These are phyloP conservation scores for Alternaria gaisen DNA, from an alignment of 2,329 filamentous ascomycete genomes.

Conservation along the genomic window DNA sequence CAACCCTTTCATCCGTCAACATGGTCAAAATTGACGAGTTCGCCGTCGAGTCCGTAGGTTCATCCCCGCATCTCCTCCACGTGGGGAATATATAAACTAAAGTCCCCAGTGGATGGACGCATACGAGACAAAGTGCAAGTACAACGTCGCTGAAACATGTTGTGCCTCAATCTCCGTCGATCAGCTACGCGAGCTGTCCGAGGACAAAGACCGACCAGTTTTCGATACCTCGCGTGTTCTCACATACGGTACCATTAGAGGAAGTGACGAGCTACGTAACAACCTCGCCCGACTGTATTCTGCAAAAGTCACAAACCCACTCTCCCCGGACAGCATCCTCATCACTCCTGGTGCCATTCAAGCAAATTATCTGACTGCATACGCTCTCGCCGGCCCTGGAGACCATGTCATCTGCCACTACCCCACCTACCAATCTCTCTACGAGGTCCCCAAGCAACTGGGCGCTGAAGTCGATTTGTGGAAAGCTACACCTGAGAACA, in stretches of 20 bases:
- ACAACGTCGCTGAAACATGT: slow-evolving; percentile 83
- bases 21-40: slow-evolving; percentile 71
- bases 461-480: slow-evolving; percentile 82
- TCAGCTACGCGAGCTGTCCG: slow-evolving; percentile 68
- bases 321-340: slow-evolving; percentile 71
- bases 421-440: slow-evolving; percentile 84
- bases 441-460: slow-evolving; percentile 75
- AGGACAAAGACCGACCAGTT: slow-evolving; percentile 61
- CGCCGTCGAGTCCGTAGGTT: slow-evolving; percentile 72
- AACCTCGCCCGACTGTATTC: slow-evolving; percentile 74
- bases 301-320: slow-evolving; percentile 58
- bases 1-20: slow-evolving; percentile 17
- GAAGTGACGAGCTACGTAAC: slow-evolving; percentile 68
- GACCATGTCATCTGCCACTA: slow-evolving; percentile 89
- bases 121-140: slow-evolving; percentile 61
- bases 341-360: slow-evolving; percentile 83
- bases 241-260: slow-evolving; percentile 77
- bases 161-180: slow-evolving; percentile 77
- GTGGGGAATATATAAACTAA: slow-evolving; percentile 19
- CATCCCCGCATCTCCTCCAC: slow-evolving; percentile 29
- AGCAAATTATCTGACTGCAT: slow-evolving; percentile 84
- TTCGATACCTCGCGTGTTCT: slow-evolving; percentile 66
- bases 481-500: slow-evolving; percentile 71
- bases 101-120: slow-evolving; percentile 64
- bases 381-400: slow-evolving; percentile 73